Evolutionary conservation across 1,284 basidiomycete species (phyloP).

Genomic region (Moniliophthora roreri): DNA sequence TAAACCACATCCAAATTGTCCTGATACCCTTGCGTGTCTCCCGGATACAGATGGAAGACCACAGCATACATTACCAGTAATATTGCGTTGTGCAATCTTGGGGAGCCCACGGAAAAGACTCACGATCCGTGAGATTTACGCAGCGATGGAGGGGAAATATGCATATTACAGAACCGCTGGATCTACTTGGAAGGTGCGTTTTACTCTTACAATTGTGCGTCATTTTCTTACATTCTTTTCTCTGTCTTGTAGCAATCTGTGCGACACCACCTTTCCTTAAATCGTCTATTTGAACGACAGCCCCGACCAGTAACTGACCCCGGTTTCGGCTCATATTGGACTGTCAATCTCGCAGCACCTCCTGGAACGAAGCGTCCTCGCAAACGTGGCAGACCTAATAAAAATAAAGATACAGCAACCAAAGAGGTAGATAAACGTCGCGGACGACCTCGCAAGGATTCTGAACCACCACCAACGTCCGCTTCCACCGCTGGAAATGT

Average conservation of each 20-base stretch:
- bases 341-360: conserved; percentile 74
- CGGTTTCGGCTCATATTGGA: conserved; percentile 83
- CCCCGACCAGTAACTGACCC: conserved; percentile 78
- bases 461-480: conserved; percentile 3
- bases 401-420: conserved; percentile 32
- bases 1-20: conserved; percentile 67
- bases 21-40: conserved; percentile 71
- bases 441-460: conserved; percentile 46
- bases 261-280: conserved; percentile 76
- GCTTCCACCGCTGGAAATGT: conserved; percentile 10
- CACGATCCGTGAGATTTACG: conserved; percentile 80
- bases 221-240: background rate
- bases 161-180: conserved; percentile 76
- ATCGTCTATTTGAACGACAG: conserved; percentile 75
- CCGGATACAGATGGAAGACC: conserved; percentile 75
- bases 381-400: conserved; percentile 68
- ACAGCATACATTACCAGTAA: conserved; percentile 79
- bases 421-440: conserved; percentile 33
- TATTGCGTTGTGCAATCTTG: conserved; percentile 76
- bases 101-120: conserved; percentile 72
- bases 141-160: conserved; percentile 80
- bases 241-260: conserved; percentile 69
- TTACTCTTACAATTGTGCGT: conserved; percentile 2
- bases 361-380: conserved; percentile 80
- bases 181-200: conserved; percentile 74